Percentiles rank a stretch among this genome's conserved stretches.
These are phyloP conservation scores for Saccharomyces hybrid DNA, from an alignment of 1,139 yeast species.

Conservation along the genomic window DNA sequence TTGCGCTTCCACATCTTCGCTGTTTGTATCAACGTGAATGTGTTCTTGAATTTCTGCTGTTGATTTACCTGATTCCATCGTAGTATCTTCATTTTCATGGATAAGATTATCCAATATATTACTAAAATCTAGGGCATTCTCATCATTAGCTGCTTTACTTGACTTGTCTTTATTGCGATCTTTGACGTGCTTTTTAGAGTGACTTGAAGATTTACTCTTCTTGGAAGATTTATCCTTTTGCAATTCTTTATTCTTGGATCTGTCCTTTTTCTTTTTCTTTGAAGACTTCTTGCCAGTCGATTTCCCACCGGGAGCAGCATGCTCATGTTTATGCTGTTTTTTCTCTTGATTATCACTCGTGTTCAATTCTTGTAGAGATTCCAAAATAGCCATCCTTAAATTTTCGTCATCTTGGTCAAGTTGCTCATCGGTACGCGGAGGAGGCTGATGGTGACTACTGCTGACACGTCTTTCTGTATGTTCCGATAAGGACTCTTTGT, in stretches of 20 bases:
- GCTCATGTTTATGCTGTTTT: conserved; percentile 1
- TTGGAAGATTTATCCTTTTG: conserved; percentile 7
- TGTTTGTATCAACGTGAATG: conserved; percentile 1
- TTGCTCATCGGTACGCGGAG: conserved; percentile 13
- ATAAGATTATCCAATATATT: not conserved
- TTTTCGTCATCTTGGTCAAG: conserved; percentile 31
- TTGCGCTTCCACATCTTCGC: conserved; percentile 26
- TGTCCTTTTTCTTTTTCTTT: conserved; percentile 17
- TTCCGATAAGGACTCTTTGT: conserved; percentile 1
- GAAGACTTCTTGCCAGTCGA: conserved; percentile 11
- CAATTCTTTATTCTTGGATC: conserved; percentile 8
- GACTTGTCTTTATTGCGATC: not conserved
- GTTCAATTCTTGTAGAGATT: conserved; percentile 25
- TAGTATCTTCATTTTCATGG: not conserved
- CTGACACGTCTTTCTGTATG: not conserved
- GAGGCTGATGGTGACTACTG: conserved; percentile 1
- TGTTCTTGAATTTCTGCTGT: conserved; percentile 1
- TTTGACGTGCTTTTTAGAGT: not conserved
- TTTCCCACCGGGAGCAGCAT: conserved; percentile 1
- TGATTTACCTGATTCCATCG: not conserved
- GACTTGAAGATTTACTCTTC: not conserved
- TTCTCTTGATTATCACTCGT: conserved; percentile 9
- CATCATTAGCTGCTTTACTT: conserved; percentile 12
- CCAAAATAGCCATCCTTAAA: conserved; percentile 28
- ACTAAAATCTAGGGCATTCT: conserved; percentile 3